Evolutionary conservation across 768 basidiomycete species (phyloP), one percentile per base, ranked within the genome.

Genomic region (Trichaptum fuscoviolaceum): DNA sequence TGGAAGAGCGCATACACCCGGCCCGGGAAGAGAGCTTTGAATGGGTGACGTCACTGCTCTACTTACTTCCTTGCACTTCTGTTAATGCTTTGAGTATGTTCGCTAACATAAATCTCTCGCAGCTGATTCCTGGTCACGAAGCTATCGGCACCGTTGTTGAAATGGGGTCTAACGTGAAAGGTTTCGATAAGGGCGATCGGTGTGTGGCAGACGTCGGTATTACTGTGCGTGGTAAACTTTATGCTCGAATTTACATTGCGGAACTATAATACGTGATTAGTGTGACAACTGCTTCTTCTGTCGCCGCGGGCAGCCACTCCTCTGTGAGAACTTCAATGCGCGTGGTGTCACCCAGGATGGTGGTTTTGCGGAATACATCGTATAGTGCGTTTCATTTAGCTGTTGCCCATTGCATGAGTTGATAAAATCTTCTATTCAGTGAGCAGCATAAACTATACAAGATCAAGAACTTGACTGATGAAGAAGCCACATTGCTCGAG

Each of bases 171-270:
- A 85, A 92, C 67, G 93, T 95, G 62, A 85, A 85, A 68, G 91
- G 84, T 4, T 93, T 96, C 71, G 77, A 81, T 1, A 75, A 86
- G 15, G 94, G 94, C 27, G 94, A 95, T 72, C 87, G 92, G 63
- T 88, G 89, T 71, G 94, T 92, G 42, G 91, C 90, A 26, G 94
- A 96, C 75, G 89, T 91, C 52, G 85, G 88, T 67, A 80, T 85
- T 64, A 87, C 87, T 63, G 91, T 89, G 67, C 73, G 87, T 75
- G 2, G 25, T 15, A 2, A 5, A 9, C 15, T 18, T 6, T 25
- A 12, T 52, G 42, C 20, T 2, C 23, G 6, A 3, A 25, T 12
- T 15, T 2, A 61, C 24, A 3, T 8, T 8, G 30, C 4, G 30
- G 30, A 8, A 30, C 30, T 30, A 30, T 3, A 3, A 8, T 2